Conservation (phyloP, 2,329 filamentous ascomycete species). For the Penicillium sp. region DNA sequence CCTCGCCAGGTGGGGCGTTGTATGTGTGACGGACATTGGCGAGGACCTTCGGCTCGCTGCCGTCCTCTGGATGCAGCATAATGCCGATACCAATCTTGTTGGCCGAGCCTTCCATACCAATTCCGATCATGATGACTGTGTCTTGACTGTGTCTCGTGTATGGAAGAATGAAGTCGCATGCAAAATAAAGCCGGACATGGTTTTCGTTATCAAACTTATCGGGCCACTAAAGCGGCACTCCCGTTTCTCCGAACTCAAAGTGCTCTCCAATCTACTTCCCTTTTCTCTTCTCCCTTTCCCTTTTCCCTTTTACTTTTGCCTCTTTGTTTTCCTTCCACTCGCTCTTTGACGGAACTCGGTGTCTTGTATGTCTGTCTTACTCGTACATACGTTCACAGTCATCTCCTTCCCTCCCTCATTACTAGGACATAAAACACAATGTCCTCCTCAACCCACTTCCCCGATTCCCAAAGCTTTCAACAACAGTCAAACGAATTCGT, state of each 20-base stretch:
- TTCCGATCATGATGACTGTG: slow-evolving; percentile 54
- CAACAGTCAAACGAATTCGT: slow-evolving; percentile 51
- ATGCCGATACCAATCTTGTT: slow-evolving; percentile 96
- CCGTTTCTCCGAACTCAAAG: slow-evolving; percentile 16
- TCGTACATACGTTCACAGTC: not conserved
- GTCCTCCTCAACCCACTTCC: slow-evolving; percentile 35
- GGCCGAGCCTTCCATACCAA: slow-evolving; percentile 85
- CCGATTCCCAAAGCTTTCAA: slow-evolving; percentile 40
- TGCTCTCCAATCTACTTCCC: slow-evolving; percentile 13
- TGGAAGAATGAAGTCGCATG: not conserved
- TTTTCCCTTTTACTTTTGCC: slow-evolving; percentile 1
- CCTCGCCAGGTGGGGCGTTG: slow-evolving; percentile 82
- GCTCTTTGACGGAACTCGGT: slow-evolving; percentile 2
- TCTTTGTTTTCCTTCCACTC: slow-evolving; percentile 10
- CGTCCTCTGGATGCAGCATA: slow-evolving; percentile 65
- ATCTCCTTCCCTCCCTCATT: slow-evolving; percentile 13
- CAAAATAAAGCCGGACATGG: not conserved
- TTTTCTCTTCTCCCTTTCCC: slow-evolving; percentile 7
- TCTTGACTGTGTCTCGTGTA: not conserved
- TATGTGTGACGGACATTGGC: slow-evolving; percentile 95
- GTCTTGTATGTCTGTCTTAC: not conserved
- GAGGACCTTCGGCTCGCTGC: slow-evolving; percentile 63
- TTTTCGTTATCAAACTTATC: slow-evolving; percentile 15
- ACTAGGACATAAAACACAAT: slow-evolving; percentile 21
- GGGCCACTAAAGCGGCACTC: slow-evolving; percentile 13